Conservation (phyloP, 75 land plant genomes). For the Picea glauca region DNA sequence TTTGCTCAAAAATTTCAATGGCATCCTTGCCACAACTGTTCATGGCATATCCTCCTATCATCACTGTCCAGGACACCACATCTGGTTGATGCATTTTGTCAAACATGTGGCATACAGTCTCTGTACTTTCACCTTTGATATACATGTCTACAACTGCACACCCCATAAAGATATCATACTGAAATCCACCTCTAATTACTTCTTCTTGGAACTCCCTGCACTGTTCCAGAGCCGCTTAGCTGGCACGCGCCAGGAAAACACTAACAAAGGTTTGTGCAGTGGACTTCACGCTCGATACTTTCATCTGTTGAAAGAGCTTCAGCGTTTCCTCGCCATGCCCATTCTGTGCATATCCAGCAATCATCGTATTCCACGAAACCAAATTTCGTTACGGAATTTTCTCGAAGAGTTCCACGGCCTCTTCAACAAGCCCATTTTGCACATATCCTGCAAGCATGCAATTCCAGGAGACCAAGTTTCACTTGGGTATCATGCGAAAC, state of each 20-base stretch:
- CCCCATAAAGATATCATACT: neutral
- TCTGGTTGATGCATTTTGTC: slow-evolving; percentile 16
- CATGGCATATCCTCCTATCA: slow-evolving; percentile 31
- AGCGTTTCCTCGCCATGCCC: slow-evolving; percentile 18
- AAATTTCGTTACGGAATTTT: slow-evolving; percentile 10
- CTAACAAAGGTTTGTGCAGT: slow-evolving; percentile 10
- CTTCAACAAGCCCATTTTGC: neutral
- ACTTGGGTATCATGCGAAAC: slow-evolving; percentile 22
- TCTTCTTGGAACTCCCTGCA: neutral
- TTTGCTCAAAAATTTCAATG: slow-evolving; percentile 23
- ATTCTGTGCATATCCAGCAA: slow-evolving; percentile 17
- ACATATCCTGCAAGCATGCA: slow-evolving; percentile 4
- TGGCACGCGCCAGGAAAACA: slow-evolving; percentile 3
- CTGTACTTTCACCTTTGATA: slow-evolving; percentile 3
- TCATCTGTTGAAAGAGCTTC: slow-evolving; percentile 21
- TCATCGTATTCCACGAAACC: slow-evolving; percentile 11
- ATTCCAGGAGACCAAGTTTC: slow-evolving; percentile 18
- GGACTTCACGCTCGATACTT: neutral
- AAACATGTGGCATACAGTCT: neutral
- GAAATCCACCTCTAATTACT: neutral
- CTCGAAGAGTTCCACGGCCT: slow-evolving; percentile 12
- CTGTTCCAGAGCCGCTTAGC: neutral
- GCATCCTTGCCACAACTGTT: slow-evolving; percentile 21
- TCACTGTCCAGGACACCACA: slow-evolving; percentile 40
- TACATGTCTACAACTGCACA: slow-evolving; percentile 5